phyloP scores from a whole-genome alignment of 257 asterid genomes.

The Solanum arcanum region DNA sequence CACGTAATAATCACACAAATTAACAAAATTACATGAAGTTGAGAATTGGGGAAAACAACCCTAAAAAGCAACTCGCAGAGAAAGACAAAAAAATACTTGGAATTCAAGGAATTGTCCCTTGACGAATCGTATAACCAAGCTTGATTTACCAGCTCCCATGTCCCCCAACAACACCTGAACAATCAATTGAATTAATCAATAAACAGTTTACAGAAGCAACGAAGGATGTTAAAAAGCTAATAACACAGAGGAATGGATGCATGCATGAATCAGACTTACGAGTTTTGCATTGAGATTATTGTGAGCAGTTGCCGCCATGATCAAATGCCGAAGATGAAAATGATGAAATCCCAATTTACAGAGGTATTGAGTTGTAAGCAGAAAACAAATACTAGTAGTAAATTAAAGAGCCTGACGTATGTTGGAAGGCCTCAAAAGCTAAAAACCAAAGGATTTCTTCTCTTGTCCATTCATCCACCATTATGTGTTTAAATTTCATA shows the following conservation, averaged over 20 bases:
- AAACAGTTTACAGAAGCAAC: background rate
- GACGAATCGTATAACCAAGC: constrained; percentile 82
- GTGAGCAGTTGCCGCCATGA: constrained; percentile 47
- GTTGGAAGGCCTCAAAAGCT: background rate
- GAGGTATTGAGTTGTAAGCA: background rate
- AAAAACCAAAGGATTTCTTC: background rate
- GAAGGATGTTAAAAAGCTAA: background rate
- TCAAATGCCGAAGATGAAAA: background rate
- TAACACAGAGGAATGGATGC: background rate
- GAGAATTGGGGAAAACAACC: background rate
- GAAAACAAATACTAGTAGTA: background rate
- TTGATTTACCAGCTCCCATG: constrained; percentile 97
- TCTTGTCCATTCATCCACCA: background rate
- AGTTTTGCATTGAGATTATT: constrained; percentile 79
- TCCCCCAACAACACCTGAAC: constrained; percentile 78
- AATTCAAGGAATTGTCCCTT: constrained; percentile 92
- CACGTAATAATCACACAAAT: background rate
- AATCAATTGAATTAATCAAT: background rate
- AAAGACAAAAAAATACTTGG: constrained; percentile 29
- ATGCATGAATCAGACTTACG: constrained; percentile 22
- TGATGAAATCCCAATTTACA: background rate
- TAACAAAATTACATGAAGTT: background rate
- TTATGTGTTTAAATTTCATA: background rate
- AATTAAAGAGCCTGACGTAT: background rate
- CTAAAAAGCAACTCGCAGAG: background rate